Percentiles rank a stretch among this genome's conserved stretches.
Conservation (phyloP, 768 basidiomycete genomes). For the Chalciporus piperatus region DNA sequence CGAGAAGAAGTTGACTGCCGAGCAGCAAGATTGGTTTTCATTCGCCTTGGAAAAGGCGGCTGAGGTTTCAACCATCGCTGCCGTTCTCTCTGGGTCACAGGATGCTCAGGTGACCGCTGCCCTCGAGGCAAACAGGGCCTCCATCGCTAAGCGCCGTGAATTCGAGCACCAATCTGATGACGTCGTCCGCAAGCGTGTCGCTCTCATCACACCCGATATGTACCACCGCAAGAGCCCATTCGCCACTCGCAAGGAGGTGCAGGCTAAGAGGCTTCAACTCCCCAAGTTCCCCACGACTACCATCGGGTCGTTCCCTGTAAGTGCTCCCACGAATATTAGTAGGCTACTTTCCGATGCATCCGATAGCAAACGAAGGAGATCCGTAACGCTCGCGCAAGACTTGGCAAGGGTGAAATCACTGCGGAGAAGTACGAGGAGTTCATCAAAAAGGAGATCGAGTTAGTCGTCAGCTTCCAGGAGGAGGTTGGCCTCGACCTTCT, state of each 20-base stretch:
- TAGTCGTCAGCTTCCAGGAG: constrained; percentile 96
- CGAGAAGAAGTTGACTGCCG: constrained; percentile 83
- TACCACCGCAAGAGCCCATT: constrained; percentile 89
- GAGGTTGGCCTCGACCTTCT: constrained; percentile 92
- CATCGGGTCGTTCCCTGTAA: constrained; percentile 94
- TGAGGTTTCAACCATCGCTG: constrained; percentile 87
- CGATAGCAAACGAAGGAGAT: constrained; percentile 97
- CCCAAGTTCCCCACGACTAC: constrained; percentile 99
- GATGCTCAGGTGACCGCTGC: constrained; percentile 65
- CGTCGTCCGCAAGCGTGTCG: constrained; percentile 91
- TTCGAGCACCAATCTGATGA: constrained; percentile 95
- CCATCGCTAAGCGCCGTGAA: constrained; percentile 90
- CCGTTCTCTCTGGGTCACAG: constrained; percentile 82
- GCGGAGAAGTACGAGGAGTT: constrained; percentile 90
- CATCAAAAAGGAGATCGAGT: constrained; percentile 96
- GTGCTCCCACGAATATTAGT: constrained; percentile 18
- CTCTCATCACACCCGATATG: constrained; percentile 82
- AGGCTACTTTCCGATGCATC: constrained; percentile 8
- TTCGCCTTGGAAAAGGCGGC: constrained; percentile 95
- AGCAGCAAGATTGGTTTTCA: constrained; percentile 97
- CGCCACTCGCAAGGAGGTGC: constrained; percentile 80
- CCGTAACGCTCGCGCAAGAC: constrained; percentile 92
- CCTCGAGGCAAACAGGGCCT: constrained; percentile 84
- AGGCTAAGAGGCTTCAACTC: constrained; percentile 83
- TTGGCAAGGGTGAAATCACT: constrained; percentile 87